A percentile compares a stretch with the other conserved stretches of the same genome.
Conservation (phyloP, 139 green algal species). For the Cymbomonas tetramitiformis region DNA sequence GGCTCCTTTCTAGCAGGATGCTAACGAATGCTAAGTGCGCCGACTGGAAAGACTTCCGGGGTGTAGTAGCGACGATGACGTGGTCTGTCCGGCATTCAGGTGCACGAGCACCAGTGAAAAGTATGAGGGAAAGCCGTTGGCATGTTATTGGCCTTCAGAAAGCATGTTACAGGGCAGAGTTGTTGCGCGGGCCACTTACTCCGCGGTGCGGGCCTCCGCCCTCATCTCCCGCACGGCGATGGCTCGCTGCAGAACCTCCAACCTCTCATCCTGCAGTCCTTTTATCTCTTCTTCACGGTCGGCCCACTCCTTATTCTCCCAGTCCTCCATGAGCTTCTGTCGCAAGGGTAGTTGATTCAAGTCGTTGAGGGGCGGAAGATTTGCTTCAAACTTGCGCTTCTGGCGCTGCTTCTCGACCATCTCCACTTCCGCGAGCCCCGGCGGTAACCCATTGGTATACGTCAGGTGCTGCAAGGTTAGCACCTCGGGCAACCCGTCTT, state of each 20-base stretch:
- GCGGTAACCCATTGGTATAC: constrained; percentile 44
- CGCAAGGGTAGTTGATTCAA: constrained; percentile 40
- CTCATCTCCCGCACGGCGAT: constrained; percentile 41
- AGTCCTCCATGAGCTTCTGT: constrained; percentile 58
- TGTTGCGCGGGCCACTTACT: constrained; percentile 26
- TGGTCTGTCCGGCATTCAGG: no score
- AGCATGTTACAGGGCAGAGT: no score
- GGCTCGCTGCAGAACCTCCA: constrained; percentile 39
- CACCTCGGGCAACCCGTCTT: constrained; percentile 40
- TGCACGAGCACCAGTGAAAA: no score
- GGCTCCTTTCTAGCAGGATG: no score
- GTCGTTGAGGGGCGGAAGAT: constrained; percentile 48
- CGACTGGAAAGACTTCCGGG: no score
- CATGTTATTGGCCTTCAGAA: no score
- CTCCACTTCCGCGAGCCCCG: constrained; percentile 34
- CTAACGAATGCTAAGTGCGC: no score
- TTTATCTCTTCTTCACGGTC: constrained; percentile 55
- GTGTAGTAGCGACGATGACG: no score
- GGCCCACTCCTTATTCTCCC: constrained; percentile 54
- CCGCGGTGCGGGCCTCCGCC: constrained; percentile 30
- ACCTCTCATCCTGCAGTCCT: constrained; percentile 45
- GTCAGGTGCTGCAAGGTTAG: constrained; percentile 44
- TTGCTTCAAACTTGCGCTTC: constrained; percentile 61
- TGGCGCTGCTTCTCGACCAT: constrained; percentile 50
- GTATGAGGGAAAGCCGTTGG: no score